Evolutionary conservation across 2,329 filamentous ascomycete species (phyloP), one percentile per base, ranked within the genome.

Genomic region (Pseudogymnoascus sp.): DNA sequence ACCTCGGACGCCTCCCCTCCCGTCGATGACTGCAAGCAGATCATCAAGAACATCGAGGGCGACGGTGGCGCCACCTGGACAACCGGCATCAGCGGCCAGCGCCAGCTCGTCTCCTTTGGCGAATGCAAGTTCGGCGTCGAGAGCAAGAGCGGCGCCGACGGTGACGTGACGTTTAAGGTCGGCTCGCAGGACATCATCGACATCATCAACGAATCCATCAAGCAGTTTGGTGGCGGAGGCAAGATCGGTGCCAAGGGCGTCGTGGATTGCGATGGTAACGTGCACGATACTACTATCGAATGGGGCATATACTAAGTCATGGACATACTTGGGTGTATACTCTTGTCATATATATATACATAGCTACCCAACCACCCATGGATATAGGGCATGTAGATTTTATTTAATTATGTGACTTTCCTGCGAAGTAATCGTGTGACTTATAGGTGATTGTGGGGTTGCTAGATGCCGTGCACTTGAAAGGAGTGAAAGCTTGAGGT

Each of bases 111-210:
- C 21, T 21, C 67, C 38, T 70, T 60, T 44, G 73, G 72, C 14
- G 16, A 33, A 6, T 77, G 75, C 67, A 60, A 44, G 8, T 76
- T 77, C 62, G 74, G 73, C 42, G 65, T 76, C 28, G 63, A 74
- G 65, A 63, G 65, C 3, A 69, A 60, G 7, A 63, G 64, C 40
- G 66, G 62, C 1, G 64, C 60, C 14, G 18, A 66, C 47, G 74
- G 73, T 28, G 71, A 72, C 60, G 64, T 71, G 25, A 31, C 70
- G 23, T 76, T 74, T 64, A 5, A 62, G 23, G 42, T 70, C n/a
- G 65, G 67, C 28, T 64, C 61, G 10, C 73, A 76, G 68, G 73
- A 77, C 63, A 67, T 75, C 40, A 69, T 76, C 50, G 73, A 76
- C 62, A 66, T 75, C 44, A 74, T 76, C 63, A 70, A 67, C 38